These are phyloP conservation scores for Symbiodinium pilosum DNA, from an alignment of 73 alveolate species.

Conservation along the genomic window DNA sequence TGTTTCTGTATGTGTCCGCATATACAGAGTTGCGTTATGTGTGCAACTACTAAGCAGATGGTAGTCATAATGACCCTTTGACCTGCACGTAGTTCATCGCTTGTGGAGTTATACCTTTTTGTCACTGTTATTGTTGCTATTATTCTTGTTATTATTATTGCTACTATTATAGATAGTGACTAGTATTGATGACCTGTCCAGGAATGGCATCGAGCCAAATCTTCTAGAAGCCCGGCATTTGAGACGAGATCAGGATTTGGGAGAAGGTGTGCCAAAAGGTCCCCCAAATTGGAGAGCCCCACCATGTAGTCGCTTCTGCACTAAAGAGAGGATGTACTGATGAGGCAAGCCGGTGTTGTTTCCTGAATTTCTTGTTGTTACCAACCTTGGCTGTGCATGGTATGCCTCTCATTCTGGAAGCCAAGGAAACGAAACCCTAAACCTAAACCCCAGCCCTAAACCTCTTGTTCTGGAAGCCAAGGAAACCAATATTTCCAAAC, in stretches of 20 bases:
- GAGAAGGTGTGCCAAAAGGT: too few species aligned
- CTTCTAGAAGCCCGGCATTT: neutral
- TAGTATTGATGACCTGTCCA: neutral
- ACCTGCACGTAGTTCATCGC: neutral
- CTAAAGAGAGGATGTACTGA: neutral
- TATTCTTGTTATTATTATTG: too few species aligned
- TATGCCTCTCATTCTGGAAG: too few species aligned
- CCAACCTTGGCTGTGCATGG: too few species aligned
- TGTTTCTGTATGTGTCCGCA: too few species aligned
- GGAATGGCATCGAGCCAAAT: constrained; percentile 8
- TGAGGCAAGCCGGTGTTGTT: neutral
- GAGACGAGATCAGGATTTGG: too few species aligned
- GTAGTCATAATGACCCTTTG: too few species aligned
- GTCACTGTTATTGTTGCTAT: neutral
- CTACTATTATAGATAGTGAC: too few species aligned
- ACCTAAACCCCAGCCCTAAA: neutral
- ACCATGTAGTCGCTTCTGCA: neutral
- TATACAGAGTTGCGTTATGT: too few species aligned
- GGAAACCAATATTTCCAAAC: neutral
- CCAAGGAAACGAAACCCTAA: too few species aligned
- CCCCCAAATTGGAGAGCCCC: too few species aligned
- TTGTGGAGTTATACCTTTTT: neutral
- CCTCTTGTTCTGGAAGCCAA: neutral
- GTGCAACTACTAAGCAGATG: too few species aligned
- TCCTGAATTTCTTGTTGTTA: neutral